phyloP scores from a whole-genome alignment of 345 rosid genomes.

The Citrus glauca region DNA sequence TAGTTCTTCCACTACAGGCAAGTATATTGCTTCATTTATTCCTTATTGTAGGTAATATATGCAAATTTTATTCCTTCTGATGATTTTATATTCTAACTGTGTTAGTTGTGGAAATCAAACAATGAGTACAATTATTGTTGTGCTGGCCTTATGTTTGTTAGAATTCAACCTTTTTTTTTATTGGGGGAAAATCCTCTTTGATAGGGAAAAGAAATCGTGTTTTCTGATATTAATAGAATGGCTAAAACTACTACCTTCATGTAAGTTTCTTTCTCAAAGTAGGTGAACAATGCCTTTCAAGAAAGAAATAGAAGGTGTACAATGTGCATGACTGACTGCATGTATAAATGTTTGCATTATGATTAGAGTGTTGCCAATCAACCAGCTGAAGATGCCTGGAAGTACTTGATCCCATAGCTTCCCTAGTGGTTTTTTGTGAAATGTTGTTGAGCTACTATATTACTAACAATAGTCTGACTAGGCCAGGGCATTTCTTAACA shows the following conservation, averaged over 20 bases:
- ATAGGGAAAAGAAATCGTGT: neutral
- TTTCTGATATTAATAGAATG: neutral
- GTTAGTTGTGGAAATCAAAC: neutral
- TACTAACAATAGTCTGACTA: neutral
- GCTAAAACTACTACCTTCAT: neutral
- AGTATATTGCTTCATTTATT: conserved; percentile 17
- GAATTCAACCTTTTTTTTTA: neutral
- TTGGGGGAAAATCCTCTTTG: no score
- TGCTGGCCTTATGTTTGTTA: neutral
- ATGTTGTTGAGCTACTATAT: neutral
- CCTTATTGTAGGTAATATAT: neutral
- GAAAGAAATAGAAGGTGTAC: neutral
- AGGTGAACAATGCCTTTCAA: no score
- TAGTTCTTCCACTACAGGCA: conserved; percentile 85
- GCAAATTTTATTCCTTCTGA: neutral
- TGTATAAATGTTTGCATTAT: neutral
- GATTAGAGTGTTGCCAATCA: neutral
- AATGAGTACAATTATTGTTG: neutral
- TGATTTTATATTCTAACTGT: neutral
- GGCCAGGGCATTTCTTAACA: neutral
- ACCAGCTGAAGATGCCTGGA: neutral
- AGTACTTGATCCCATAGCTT: neutral
- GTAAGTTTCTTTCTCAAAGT: neutral
- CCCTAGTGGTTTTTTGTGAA: neutral
- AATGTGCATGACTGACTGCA: neutral